Percentiles rank a stretch among this genome's conserved stretches.
Conservation (phyloP, 129 eudicot species). For the Silybum marianum region DNA sequence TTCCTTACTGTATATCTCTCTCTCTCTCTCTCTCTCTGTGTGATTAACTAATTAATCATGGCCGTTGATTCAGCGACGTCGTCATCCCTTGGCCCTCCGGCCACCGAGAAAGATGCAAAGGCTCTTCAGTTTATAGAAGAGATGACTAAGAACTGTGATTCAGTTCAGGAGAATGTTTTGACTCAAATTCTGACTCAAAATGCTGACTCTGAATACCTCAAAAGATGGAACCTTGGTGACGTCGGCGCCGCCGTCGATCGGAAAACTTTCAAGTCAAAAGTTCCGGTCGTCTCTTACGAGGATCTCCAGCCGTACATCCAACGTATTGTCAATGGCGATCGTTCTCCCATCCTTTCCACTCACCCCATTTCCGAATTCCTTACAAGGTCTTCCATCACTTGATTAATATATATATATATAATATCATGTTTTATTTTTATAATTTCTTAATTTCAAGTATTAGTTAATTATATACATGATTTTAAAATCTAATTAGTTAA, state of each 20-base stretch:
- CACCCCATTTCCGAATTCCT: slow-evolving; percentile 86
- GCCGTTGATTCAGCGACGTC: slow-evolving; percentile 47
- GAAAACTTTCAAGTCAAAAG: slow-evolving; percentile 56
- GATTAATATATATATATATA: no score
- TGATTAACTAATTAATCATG: slow-evolving; percentile 19
- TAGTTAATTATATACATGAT: neutral
- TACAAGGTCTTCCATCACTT: slow-evolving; percentile 57
- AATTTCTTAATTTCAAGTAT: no score
- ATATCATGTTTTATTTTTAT: neutral
- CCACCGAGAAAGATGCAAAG: slow-evolving; percentile 60
- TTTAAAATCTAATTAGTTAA: neutral
- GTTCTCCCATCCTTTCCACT: slow-evolving; percentile 68
- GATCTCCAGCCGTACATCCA: slow-evolving; percentile 74
- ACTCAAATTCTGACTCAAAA: slow-evolving; percentile 58
- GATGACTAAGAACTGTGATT: slow-evolving; percentile 60
- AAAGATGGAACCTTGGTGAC: slow-evolving; percentile 46
- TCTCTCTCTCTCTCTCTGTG: no score
- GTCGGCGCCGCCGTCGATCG: slow-evolving; percentile 59
- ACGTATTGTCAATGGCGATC: slow-evolving; percentile 77
- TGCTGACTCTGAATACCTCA: slow-evolving; percentile 62
- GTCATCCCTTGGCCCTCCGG: slow-evolving; percentile 57
- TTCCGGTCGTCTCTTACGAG: slow-evolving; percentile 87
- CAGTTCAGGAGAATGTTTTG: slow-evolving; percentile 67
- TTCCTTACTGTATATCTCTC: no score
- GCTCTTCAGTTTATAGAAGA: slow-evolving; percentile 84